Evolutionary conservation across 805 yeast species (phyloP).

Genomic region (Cyberlindnera saturnus): DNA sequence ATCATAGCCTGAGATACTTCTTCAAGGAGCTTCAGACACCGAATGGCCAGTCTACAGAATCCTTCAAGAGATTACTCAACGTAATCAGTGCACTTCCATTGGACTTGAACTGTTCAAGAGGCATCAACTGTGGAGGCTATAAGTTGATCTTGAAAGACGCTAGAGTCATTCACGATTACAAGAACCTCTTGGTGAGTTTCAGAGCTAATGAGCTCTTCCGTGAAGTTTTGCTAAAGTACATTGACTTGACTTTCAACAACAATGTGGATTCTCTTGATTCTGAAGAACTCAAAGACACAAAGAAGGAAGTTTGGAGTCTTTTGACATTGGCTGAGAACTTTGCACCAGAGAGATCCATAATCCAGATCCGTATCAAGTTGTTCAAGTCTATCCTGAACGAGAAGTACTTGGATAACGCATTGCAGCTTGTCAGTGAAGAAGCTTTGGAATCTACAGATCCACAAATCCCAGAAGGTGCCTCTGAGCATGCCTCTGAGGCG

Average conservation of each 20-base stretch:
- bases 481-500: not conserved
- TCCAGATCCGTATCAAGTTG: constrained; percentile 23
- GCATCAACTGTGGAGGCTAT: constrained; percentile 22
- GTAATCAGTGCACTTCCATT: constrained; percentile 12
- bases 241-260: constrained; percentile 20
- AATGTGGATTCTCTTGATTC: constrained; percentile 10
- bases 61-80: constrained; percentile 23
- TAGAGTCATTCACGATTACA: constrained; percentile 18
- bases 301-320: constrained; percentile 22
- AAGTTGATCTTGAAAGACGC: constrained; percentile 20
- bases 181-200: constrained; percentile 17
- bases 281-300: constrained; percentile 20
- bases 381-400: constrained; percentile 25
- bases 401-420: constrained; percentile 18
- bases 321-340: constrained; percentile 20
- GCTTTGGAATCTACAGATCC: constrained; percentile 4
- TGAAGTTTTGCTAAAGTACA: constrained; percentile 21
- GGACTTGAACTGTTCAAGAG: constrained; percentile 18
- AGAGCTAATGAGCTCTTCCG: constrained; percentile 27
- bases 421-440: constrained; percentile 13
- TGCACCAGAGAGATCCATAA: constrained; percentile 22
- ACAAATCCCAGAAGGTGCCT: constrained; percentile 1
- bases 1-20: constrained; percentile 18
- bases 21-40: constrained; percentile 19
- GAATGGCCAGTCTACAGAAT: constrained; percentile 13